phyloP scores from a whole-genome alignment of 106 monocot species.

The Dendrobium chrysotoxum region DNA sequence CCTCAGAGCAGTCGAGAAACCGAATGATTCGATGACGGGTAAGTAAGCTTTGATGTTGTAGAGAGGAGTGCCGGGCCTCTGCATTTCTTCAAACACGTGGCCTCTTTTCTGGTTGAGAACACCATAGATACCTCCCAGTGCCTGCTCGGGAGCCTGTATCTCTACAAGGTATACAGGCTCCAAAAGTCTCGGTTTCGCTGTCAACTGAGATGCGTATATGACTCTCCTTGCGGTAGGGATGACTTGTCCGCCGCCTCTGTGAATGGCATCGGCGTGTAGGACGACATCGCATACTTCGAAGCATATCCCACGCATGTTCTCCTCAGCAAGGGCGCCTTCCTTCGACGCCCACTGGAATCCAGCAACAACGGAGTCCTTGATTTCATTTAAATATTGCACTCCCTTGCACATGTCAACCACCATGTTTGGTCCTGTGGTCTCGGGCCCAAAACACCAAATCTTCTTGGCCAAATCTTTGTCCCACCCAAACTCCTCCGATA shows the following conservation, averaged over 20 bases:
- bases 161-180: conserved; percentile 50
- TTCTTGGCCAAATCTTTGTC: conserved; percentile 50
- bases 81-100: conserved; percentile 31
- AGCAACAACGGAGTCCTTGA: conserved; percentile 48
- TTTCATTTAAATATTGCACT: conserved; percentile 45
- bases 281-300: conserved; percentile 43
- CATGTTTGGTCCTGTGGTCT: conserved; percentile 45
- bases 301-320: conserved; percentile 46
- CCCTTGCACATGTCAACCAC: conserved; percentile 51
- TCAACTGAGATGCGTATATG: conserved; percentile 43
- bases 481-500: conserved; percentile 41
- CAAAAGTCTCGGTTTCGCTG: conserved; percentile 36
- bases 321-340: conserved; percentile 38
- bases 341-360: conserved; percentile 52
- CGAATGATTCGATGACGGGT: conserved; percentile 29
- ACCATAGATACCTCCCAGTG: conserved; percentile 32
- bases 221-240: conserved; percentile 44
- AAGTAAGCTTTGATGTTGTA: conserved; percentile 43
- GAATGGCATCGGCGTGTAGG: conserved; percentile 42
- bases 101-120: conserved; percentile 38
- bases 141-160: conserved; percentile 39
- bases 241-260: conserved; percentile 36
- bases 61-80: conserved; percentile 28
- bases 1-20: conserved; percentile 24
- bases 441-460: conserved; percentile 49